Conservation (phyloP, 805 yeast species). For the Metschnikowia similis region DNA sequence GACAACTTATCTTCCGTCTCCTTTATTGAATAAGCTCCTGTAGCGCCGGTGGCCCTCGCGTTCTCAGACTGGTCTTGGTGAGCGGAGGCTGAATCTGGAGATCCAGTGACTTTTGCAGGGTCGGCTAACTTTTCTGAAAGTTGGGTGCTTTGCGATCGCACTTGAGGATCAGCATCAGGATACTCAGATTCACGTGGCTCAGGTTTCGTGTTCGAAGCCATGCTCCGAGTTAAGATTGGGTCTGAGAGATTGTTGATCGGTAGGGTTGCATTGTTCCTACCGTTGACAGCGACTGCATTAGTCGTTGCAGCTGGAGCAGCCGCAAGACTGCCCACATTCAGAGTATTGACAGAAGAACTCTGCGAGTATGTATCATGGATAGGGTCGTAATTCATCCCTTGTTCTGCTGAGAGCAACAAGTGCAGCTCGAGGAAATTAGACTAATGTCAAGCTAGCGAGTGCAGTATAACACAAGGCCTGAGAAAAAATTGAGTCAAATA, state of each 20-base stretch:
- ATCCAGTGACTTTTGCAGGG: neutral
- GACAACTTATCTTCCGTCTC: neutral
- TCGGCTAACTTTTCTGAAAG: neutral
- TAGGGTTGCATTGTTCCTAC: neutral
- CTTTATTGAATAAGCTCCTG: neutral
- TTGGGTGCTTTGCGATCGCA: neutral
- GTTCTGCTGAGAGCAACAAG: neutral
- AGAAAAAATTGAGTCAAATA: neutral
- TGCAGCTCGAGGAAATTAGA: neutral
- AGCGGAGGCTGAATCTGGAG: neutral
- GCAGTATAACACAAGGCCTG: neutral
- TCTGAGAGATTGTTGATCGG: neutral
- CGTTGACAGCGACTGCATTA: neutral
- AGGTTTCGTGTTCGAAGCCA: neutral
- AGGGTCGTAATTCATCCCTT: slow-evolving; percentile 40
- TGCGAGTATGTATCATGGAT: slow-evolving; percentile 34
- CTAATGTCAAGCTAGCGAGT: neutral
- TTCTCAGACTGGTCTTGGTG: neutral
- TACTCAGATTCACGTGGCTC: too few relatives aligned
- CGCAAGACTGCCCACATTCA: neutral
- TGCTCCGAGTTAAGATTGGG: neutral
- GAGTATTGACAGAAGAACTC: neutral
- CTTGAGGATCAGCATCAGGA: neutral
- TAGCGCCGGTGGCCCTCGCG: neutral
- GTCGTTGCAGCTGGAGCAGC: neutral